phyloP scores from a whole-genome alignment of 768 basidiomycete species.

The Cyclocybe aegerita region DNA sequence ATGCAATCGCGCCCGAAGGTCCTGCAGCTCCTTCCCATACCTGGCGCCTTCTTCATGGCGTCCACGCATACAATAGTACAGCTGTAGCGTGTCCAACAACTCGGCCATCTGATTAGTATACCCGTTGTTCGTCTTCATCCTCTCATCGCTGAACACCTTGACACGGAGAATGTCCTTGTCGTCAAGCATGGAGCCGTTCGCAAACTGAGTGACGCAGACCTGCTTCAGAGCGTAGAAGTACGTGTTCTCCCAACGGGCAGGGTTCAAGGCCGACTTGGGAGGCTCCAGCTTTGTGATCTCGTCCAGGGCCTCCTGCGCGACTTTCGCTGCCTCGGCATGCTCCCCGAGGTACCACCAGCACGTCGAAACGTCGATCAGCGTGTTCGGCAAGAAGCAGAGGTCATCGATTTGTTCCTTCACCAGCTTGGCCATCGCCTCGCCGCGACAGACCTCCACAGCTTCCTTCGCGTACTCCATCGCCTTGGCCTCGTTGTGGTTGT shows the following conservation, averaged over 20 bases:
- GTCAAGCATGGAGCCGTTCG: too few species aligned
- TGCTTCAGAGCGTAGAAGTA: too few species aligned
- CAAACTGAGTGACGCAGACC: too few species aligned
- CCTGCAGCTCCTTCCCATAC: conserved; percentile 4
- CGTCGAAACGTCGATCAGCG: conserved; percentile 1
- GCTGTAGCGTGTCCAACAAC: neutral
- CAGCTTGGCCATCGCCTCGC: neutral
- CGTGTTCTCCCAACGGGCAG: conserved; percentile 8
- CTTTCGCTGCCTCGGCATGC: neutral
- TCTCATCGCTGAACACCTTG: neutral
- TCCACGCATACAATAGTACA: conserved; percentile 1
- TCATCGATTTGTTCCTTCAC: neutral
- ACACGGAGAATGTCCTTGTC: too few species aligned
- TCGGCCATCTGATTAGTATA: neutral
- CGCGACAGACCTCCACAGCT: conserved; percentile 7
- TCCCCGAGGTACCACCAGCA: neutral
- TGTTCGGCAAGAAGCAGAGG: conserved; percentile 2
- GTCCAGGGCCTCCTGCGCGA: conserved; percentile 6
- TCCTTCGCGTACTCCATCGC: conserved; percentile 5
- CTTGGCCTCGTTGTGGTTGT: neutral
- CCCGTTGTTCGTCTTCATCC: neutral
- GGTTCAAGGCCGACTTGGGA: conserved; percentile 2
- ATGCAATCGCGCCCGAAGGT: neutral
- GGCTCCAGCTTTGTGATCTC: conserved; percentile 1
- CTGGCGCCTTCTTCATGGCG: conserved; percentile 4